Evolutionary conservation across 768 basidiomycete genomes (phyloP).

Genomic region (Mycena alexandri): DNA sequence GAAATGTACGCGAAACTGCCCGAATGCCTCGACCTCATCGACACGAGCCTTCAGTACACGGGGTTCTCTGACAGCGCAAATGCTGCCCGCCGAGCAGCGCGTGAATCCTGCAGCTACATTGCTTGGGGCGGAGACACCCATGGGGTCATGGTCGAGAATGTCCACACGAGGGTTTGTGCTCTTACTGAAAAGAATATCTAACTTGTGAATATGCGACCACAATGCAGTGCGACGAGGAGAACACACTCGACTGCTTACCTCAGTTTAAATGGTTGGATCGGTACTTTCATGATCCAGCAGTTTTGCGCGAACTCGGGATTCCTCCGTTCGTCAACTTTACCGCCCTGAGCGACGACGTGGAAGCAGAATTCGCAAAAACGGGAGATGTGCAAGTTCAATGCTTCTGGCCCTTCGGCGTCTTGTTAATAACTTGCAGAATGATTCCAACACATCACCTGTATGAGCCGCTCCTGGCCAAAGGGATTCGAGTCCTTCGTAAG

Average conservation of each 20-base stretch:
- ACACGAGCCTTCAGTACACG: conserved; percentile 18
- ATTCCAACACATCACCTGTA: conserved; percentile 38
- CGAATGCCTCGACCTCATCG: conserved; percentile 37
- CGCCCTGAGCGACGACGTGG: conserved; percentile 3
- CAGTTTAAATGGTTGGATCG: conserved; percentile 19
- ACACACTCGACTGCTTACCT: conserved; percentile 11
- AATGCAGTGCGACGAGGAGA: conserved; percentile 10
- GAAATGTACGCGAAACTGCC: conserved; percentile 40
- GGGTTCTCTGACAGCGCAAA: conserved; percentile 22
- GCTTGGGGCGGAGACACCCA: conserved; percentile 32
- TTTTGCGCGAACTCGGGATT: conserved; percentile 2
- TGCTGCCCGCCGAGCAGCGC: conserved; percentile 24
- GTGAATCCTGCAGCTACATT: conserved; percentile 16
- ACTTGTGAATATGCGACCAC: too few relatives aligned
- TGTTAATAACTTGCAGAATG: conserved; percentile 25
- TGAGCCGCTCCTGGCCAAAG: conserved; percentile 38
- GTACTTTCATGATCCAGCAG: conserved; percentile 10
- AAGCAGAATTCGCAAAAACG: conserved; percentile 12
- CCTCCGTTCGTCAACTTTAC: conserved; percentile 20
- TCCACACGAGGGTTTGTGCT: conserved; percentile 10
- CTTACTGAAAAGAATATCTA: not conserved
- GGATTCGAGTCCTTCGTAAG: conserved; percentile 43
- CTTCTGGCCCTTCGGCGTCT: not conserved
- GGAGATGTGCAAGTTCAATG: conserved; percentile 25
- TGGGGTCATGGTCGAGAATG: conserved; percentile 30